Evolutionary conservation across 768 basidiomycete genomes (phyloP).

Genomic region (Dictyophora rubrovolvata): DNA sequence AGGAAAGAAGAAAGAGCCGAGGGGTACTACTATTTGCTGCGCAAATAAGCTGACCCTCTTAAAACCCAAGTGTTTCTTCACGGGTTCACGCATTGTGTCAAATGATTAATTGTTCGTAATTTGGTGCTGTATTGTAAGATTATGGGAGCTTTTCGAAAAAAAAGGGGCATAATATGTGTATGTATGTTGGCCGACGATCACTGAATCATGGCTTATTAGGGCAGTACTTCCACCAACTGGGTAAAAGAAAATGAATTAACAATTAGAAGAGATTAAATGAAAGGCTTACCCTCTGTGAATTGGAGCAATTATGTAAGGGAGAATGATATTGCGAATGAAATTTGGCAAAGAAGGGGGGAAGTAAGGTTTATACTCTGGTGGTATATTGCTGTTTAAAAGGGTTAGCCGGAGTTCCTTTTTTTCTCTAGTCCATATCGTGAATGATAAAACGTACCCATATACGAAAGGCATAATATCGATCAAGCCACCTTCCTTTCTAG

Average conservation of each 20-base stretch:
- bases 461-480: conserved; percentile 28
- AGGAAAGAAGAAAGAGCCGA: too few relatives aligned
- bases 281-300: conserved; percentile 26
- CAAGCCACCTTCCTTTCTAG: conserved; percentile 25
- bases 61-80: too few relatives aligned
- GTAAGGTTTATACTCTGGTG: conserved; percentile 24
- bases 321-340: conserved; percentile 26
- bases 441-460: conserved; percentile 27
- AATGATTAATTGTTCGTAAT: too few relatives aligned
- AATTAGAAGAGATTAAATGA: neutral
- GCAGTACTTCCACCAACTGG: neutral
- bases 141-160: too few relatives aligned
- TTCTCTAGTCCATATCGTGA: neutral
- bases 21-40: too few relatives aligned
- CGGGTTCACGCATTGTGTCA: too few relatives aligned
- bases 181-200: neutral
- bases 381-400: conserved; percentile 24
- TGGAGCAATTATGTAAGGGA: conserved; percentile 28
- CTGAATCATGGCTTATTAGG: neutral
- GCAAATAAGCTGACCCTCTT: too few relatives aligned
- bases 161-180: too few relatives aligned
- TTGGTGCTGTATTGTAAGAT: too few relatives aligned
- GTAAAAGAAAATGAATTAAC: neutral
- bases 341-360: conserved; percentile 30
- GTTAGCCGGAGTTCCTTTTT: neutral